Percentiles rank a stretch among this genome's conserved stretches.
Evolutionary conservation across 495 filamentous ascomycete genomes (phyloP).

Genomic region (Xylaria flabelliformis): DNA sequence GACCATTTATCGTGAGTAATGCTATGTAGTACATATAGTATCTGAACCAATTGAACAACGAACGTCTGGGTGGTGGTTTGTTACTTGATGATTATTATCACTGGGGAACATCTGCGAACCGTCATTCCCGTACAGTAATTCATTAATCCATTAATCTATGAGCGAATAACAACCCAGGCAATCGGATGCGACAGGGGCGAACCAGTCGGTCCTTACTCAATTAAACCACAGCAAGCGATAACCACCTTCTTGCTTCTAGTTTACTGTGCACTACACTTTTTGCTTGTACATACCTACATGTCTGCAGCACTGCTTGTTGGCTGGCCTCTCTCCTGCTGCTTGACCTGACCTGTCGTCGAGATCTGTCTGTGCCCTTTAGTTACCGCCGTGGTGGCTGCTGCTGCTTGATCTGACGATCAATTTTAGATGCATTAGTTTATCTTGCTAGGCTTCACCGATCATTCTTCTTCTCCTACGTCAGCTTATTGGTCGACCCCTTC

Average conservation of each 20-base stretch:
- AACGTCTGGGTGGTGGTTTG: neutral
- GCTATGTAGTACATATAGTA: neutral
- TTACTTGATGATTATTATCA: neutral
- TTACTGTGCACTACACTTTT: neutral
- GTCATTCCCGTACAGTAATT: slow-evolving; percentile 18
- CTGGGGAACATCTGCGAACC: neutral
- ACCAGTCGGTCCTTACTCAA: slow-evolving; percentile 24
- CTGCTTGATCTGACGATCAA: slow-evolving; percentile 9
- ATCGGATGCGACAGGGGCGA: slow-evolving; percentile 12
- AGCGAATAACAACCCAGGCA: slow-evolving; percentile 16
- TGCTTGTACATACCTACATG: neutral
- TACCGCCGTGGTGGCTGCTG: slow-evolving; percentile 9
- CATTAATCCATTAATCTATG: slow-evolving; percentile 1
- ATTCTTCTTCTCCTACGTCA: neutral
- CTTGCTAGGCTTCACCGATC: neutral
- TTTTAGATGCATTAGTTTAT: neutral
- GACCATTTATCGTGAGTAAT: neutral
- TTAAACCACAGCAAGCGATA: slow-evolving; percentile 21
- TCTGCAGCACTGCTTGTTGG: slow-evolving; percentile 1
- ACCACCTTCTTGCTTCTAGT: neutral
- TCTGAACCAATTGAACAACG: neutral
- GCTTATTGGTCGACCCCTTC: neutral
- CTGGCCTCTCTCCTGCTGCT: slow-evolving; percentile 1
- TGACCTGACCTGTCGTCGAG: too few species aligned
- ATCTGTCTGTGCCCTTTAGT: neutral